Percentiles rank a stretch among this genome's conserved stretches.
phyloP scores from a whole-genome alignment of 192 early-diverging fungal species.

The Funneliformis geosporum region DNA sequence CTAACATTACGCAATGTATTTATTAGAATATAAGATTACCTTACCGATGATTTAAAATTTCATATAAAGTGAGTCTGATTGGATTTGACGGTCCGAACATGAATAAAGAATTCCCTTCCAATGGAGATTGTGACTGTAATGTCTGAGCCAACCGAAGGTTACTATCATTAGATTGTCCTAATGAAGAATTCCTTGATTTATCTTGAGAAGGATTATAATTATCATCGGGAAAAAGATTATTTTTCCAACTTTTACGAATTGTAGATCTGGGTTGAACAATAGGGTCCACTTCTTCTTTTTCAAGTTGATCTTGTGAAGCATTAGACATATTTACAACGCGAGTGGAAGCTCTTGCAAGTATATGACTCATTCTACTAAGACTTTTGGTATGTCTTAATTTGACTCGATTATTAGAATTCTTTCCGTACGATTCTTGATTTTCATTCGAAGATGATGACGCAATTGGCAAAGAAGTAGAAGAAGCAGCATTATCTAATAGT shows the following conservation, averaged over 20 bases:
- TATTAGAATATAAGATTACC: slow-evolving; percentile 1
- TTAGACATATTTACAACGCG: slow-evolving; percentile 28
- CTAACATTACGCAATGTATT: background rate
- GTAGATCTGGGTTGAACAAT: background rate
- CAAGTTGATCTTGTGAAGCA: background rate
- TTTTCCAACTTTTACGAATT: background rate
- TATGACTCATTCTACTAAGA: slow-evolving; percentile 17
- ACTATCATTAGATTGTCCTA: background rate
- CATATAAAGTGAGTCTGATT: slow-evolving; percentile 42
- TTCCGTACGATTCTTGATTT: background rate
- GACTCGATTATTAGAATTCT: background rate
- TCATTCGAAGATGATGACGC: background rate
- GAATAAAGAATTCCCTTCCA: slow-evolving; percentile 41
- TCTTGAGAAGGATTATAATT: background rate
- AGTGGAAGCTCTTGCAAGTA: slow-evolving; percentile 25
- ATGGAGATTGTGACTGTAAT: slow-evolving; percentile 23
- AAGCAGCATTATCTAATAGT: background rate
- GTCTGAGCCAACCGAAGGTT: background rate
- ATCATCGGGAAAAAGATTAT: background rate
- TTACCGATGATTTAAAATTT: slow-evolving; percentile 48
- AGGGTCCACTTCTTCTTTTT: slow-evolving; percentile 6
- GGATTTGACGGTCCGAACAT: slow-evolving; percentile 49
- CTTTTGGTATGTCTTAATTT: slow-evolving; percentile 1
- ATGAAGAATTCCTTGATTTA: background rate
- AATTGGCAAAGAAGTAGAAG: background rate